A percentile compares a stretch with the other conserved stretches of the same genome.
Conservation (phyloP, 495 filamentous ascomycete genomes). For the Penicillium psychrofluorescens region DNA sequence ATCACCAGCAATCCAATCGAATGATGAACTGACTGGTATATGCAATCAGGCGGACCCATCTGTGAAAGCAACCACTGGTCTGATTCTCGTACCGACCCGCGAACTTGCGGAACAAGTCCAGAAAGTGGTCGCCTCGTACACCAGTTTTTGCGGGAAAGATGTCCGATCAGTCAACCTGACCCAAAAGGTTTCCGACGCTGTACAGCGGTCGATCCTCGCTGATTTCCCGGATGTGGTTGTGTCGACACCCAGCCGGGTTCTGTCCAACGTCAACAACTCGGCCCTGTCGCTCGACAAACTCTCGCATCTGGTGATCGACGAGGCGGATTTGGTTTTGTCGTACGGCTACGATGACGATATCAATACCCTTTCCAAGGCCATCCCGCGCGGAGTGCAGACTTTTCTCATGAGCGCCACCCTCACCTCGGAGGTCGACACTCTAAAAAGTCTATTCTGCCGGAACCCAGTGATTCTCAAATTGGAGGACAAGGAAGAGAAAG, state of each 20-base stretch:
- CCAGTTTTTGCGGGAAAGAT: conserved; percentile 76
- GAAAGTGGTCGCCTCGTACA: conserved; percentile 62
- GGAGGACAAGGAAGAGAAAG: conserved; percentile 63
- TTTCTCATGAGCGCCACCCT: conserved; percentile 92
- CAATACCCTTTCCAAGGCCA: conserved; percentile 59
- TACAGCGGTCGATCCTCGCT: conserved; percentile 78
- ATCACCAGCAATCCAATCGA: not conserved
- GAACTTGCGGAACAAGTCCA: conserved; percentile 89
- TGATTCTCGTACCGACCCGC: conserved; percentile 89
- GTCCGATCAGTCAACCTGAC: conserved; percentile 77
- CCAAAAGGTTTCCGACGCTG: conserved; percentile 77
- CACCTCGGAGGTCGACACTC: conserved; percentile 71
- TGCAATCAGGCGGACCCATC: conserved; percentile 25
- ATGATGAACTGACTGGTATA: not conserved
- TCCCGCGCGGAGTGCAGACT: conserved; percentile 83
- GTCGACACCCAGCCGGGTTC: conserved; percentile 74
- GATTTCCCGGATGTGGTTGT: conserved; percentile 84
- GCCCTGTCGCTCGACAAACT: conserved; percentile 63
- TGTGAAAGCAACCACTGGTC: conserved; percentile 49
- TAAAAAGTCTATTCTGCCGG: conserved; percentile 82
- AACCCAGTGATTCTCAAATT: conserved; percentile 73
- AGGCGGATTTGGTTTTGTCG: conserved; percentile 88
- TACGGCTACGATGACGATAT: conserved; percentile 94
- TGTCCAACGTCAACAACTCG: conserved; percentile 60
- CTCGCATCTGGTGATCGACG: conserved; percentile 81